Percentiles rank a stretch among this genome's conserved stretches.
Evolutionary conservation across 1,284 basidiomycete species (phyloP).

Genomic region (Leccinum solheimii): DNA sequence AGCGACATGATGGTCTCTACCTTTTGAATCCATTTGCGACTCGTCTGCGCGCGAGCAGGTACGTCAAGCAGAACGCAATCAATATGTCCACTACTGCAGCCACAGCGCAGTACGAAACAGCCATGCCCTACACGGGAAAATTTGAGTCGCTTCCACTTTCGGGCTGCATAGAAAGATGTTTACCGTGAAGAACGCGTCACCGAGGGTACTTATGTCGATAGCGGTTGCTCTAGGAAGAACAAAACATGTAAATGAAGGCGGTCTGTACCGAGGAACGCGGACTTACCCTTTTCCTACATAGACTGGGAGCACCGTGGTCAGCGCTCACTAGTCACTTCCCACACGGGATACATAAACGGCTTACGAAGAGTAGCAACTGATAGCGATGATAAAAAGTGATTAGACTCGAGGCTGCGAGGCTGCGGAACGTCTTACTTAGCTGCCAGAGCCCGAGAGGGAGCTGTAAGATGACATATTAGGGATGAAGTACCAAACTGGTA

Average conservation of each 20-base stretch:
- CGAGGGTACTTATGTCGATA: neutral
- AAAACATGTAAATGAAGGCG: neutral
- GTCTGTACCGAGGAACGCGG: neutral
- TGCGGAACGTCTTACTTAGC: neutral
- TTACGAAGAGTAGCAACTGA: slow-evolving; percentile 4
- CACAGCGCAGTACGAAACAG: slow-evolving; percentile 3
- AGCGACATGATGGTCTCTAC: neutral
- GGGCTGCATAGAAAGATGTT: neutral
- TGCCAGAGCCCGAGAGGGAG: slow-evolving; percentile 3
- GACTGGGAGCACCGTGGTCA: neutral
- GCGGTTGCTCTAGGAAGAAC: neutral
- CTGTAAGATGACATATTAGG: neutral
- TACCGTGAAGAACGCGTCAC: slow-evolving; percentile 3
- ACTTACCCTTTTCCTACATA: slow-evolving; percentile 5
- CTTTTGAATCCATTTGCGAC: slow-evolving; percentile 1
- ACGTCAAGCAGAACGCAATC: slow-evolving; percentile 6
- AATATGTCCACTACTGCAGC: slow-evolving; percentile 5
- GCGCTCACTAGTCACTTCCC: neutral
- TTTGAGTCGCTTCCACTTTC: neutral
- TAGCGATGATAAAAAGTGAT: neutral
- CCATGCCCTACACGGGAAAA: neutral
- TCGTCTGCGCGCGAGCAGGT: slow-evolving; percentile 4
- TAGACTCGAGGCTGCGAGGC: neutral
- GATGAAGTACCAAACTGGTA: no score
- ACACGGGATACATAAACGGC: neutral